Conservation (phyloP, 2,329 filamentous ascomycete genomes). For the Sporothrix euskadiensis region DNA sequence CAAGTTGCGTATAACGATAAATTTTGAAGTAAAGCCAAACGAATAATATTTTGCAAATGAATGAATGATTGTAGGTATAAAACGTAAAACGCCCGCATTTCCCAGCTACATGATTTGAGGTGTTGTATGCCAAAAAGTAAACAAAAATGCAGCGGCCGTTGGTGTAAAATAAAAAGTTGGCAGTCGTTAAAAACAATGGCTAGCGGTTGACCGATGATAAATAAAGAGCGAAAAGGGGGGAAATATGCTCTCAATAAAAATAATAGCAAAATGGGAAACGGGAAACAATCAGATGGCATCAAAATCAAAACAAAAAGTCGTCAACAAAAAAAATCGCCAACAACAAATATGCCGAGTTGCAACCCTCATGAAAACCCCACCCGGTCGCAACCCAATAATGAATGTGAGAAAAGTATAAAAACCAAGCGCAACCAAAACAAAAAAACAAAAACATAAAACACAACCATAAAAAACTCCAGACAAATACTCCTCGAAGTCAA, state of each 20-base stretch:
- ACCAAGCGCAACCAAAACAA: not conserved
- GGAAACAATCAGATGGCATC: constrained; percentile 12
- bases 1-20: not conserved
- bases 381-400: not conserved
- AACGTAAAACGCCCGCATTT: constrained; percentile 7
- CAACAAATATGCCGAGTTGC: not conserved
- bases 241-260: not conserved
- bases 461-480: not conserved
- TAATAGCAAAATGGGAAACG: not conserved
- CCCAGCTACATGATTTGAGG: not conserved
- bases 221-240: constrained; percentile 1
- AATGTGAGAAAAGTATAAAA: not conserved
- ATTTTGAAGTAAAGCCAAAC: not conserved
- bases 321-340: not conserved
- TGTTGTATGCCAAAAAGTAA: not conserved
- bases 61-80: not conserved
- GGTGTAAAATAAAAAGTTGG: not conserved
- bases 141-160: not conserved
- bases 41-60: not conserved
- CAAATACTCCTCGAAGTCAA: constrained; percentile 10
- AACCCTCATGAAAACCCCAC: not conserved
- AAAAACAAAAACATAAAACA: not conserved
- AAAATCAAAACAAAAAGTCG: not conserved
- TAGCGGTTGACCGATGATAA: not conserved
- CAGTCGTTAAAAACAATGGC: not conserved